Base-by-base conservation (phyloP, 129 eudicot genomes). In the Sambucus nigra region DNA sequence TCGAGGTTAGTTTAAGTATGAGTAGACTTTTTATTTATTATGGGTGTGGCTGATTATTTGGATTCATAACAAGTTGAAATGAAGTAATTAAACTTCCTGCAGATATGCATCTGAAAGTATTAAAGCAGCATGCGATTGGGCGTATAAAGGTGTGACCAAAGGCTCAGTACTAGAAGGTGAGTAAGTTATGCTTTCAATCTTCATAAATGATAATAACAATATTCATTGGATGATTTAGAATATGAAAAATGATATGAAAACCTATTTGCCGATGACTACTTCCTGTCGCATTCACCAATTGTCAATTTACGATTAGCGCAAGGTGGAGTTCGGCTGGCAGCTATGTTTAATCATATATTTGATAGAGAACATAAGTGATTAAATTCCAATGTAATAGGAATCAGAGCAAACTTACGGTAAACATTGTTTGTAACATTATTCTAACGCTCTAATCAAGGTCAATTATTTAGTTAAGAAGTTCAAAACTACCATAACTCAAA, bases 21-120 rank as follows among this genome's bases (percentile, higher is more conserved):
- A 31, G 5, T 31, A 31, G 9, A 7, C 13, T 35, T 1, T 8
- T 35, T 35, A 8, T 29, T 35, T 7, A 35, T 15, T 35, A 8
- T 35, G 42, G 13, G 13, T 29, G 4, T 29, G 35, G 8, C 35
- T 29, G 35, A 29, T 29, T 29, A 29, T 8, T 29, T 29, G n/a
- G n/a, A n/a, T n/a, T n/a, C n/a, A n/a, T n/a, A n/a, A n/a, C n/a
- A n/a, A n/a, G n/a, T n/a, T n/a, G n/a, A n/a, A n/a, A 7, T 28
- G 47, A n/a, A 24, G 18, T 52, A 12, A 22, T 3, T 29, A 33
- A 47, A 12, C 27, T 45, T 57, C 60, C 12, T 60, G 64, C 73
- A 89, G 97, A 89, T 89, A 84, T 71, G 97, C 97, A 51, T 67
- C 81, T 47, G 97, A 89, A 67, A 80, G 97, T 31, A 89, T 84